Evolutionary conservation across 2,329 filamentous ascomycete genomes (phyloP), one percentile per base, ranked within the genome.

Genomic region (Septoria linicola): DNA sequence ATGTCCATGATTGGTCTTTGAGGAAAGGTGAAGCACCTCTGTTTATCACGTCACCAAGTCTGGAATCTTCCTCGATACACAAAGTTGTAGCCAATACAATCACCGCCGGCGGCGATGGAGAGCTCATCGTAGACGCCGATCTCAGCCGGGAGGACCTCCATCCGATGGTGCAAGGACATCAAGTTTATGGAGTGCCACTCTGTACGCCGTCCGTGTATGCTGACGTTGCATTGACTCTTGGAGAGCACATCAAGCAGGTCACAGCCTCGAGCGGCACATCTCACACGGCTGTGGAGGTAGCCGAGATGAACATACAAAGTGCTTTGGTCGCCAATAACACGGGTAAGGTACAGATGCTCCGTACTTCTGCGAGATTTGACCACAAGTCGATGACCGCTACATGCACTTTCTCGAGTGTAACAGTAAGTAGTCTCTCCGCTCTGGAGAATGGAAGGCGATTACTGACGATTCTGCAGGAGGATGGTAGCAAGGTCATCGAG

Each of bases 101-200:
- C 25, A 36, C 23, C 17, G 1, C 37, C 36, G 13, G 39, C 16
- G 8, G 39, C 19, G 10, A 35, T 13, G 32, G 13, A 17, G 13
- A 49, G 0, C 57, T 75, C 0, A 57, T 67, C 1, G 66, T 71
- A 30, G 63, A 72, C 44, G 71, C 75, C 0, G 70, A 76, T 47
- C 44, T 78, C 4, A 64, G 64, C 61, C 66, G 73, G 8, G 47
- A 65, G 0, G 70, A 72, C 27, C 66, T 77, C 31, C 52, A 63
- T 3, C 64, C 60, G 1, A 69, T 72, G 2, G 70, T 68, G 1
- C 53, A 68, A 10, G 76, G 75, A 0, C 76, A 80, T 67, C 73
- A 75, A 37, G 65, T 66, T 0, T 68, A 64, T 41, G 72, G 68
- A 34, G 70, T 77, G 1, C 72, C 68, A 4, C 51, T 62, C 3